Conservation (phyloP, 2,329 filamentous ascomycete genomes). For the Penicillium nordicum region DNA sequence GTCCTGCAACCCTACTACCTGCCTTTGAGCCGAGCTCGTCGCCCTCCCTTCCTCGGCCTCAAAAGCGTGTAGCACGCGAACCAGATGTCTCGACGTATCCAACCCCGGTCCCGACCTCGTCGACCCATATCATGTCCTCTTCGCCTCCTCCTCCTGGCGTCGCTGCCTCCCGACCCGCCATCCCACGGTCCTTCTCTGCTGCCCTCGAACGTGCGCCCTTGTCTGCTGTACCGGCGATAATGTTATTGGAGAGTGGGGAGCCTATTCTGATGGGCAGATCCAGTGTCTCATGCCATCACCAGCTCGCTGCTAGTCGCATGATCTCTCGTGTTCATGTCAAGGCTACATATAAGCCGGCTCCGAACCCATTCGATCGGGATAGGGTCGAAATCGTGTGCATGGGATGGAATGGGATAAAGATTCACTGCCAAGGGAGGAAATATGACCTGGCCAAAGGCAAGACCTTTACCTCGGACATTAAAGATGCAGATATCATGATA, state of each 20-base stretch:
- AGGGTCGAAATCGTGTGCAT: conserved; percentile 85
- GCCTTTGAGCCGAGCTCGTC: conserved; percentile 51
- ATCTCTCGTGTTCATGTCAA: conserved; percentile 93
- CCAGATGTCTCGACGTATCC: conserved; percentile 66
- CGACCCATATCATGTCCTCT: conserved; percentile 83
- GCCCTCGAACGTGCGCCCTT: conserved; percentile 76
- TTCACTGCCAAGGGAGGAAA: conserved; percentile 84
- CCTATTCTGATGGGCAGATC: conserved; percentile 84
- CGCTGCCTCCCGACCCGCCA: conserved; percentile 48
- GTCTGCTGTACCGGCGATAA: conserved; percentile 74
- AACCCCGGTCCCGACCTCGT: conserved; percentile 89
- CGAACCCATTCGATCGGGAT: conserved; percentile 65
- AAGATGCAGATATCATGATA: conserved; percentile 85
- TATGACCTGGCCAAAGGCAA: conserved; percentile 86
- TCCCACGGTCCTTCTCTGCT: conserved; percentile 59
- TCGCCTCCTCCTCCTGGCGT: conserved; percentile 65
- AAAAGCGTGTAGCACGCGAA: conserved; percentile 47
- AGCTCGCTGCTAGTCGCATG: conserved; percentile 84
- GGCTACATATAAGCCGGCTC: conserved; percentile 73
- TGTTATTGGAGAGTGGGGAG: conserved; percentile 78
- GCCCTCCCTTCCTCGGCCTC: conserved; percentile 46
- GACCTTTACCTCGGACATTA: conserved; percentile 84
- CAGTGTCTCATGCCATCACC: conserved; percentile 92
- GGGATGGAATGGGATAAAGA: conserved; percentile 92
- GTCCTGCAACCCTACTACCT: conserved; percentile 47